Evolutionary conservation across 1,284 basidiomycete species (phyloP).

Genomic region (Athelia psychrophila): DNA sequence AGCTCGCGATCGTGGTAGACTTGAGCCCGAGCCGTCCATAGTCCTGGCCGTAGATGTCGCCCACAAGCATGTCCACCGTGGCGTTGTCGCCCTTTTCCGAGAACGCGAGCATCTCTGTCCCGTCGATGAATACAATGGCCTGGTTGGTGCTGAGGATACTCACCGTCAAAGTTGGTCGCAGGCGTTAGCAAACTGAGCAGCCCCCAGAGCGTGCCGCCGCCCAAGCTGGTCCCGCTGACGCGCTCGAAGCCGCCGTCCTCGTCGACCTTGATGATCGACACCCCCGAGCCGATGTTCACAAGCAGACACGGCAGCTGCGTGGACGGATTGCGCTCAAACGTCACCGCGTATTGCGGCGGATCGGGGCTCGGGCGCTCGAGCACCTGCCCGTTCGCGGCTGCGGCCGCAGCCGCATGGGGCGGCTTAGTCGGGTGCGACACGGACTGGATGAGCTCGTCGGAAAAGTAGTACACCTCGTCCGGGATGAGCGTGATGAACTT

Average conservation of each 20-base stretch:
- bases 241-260: conserved; percentile 95
- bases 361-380: conserved; percentile 90
- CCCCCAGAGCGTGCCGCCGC: conserved; percentile 99
- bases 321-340: conserved; percentile 77
- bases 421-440: conserved; percentile 62
- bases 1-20: conserved; percentile 96
- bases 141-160: conserved; percentile 25
- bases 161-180: conserved; percentile 95
- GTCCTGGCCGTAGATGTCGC: conserved; percentile 97
- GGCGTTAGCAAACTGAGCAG: conserved; percentile 92
- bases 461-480: conserved; percentile 98
- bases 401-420: conserved; percentile 9
- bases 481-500: conserved; percentile 97
- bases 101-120: conserved; percentile 90
- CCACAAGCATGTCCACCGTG: conserved; percentile 97
- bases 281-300: conserved; percentile 98
- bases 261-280: conserved; percentile 97
- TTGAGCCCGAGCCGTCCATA: conserved; percentile 94
- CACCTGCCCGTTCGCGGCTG: conserved; percentile 18
- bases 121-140: conserved; percentile 7
- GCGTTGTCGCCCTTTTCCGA: conserved; percentile 95
- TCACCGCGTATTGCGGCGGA: conserved; percentile 88
- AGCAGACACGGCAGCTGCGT: conserved; percentile 95
- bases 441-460: conserved; percentile 92
- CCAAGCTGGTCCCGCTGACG: conserved; percentile 95